Base-by-base conservation (phyloP, 2,329 filamentous ascomycete species). In the Phyllosticta paracitricarpa region DNA sequence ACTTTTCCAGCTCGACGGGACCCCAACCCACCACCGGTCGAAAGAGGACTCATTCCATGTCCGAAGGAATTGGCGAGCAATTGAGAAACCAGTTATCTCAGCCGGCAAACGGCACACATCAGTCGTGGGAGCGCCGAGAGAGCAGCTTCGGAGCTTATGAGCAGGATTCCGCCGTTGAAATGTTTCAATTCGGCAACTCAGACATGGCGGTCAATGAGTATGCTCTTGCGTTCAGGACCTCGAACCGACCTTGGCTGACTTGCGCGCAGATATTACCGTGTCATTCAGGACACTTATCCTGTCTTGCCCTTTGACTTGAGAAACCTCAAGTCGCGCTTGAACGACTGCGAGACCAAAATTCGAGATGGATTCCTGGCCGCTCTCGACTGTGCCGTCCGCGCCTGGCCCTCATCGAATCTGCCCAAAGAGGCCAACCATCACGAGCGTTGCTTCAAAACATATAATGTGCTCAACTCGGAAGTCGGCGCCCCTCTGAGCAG, bases 41-140 rank as follows among this genome's bases (percentile, higher is more conserved):
- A 26, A 73, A 75, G 63, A 70, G 72, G 40, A 75, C 72, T 8
- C 72, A 73, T 59, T 73, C 71, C 24, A 73, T 74, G 68, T 72
- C 71, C 8, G 72, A 75, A 40, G 69, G 69, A 12, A 68, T 73
- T 6, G 66, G 68, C 24, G 72, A 74, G 40, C 63, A 67, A 6
- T 71, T 71, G 61, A 58, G 62, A 25, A 56, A 59, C 7, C 51
- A 58, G 24, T 51, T 70, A 70, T 52, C 67, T 67, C 28, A 73
- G 62, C 59, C 35, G 9, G 56, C 54, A 17, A 64, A 58, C 19
- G 60, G 60, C 9, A 30, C 33, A n/a, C 33, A 40, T 12, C 60
- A 58, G n/a, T 25, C 72, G 69, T 61, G 71, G 71, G 69, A 74
- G 67, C 63, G 61, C 26, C 59, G 58, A 17, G 54, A 60, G 24